phyloP scores from a whole-genome alignment of 257 asterid genomes.

The Cordia subcordata region DNA sequence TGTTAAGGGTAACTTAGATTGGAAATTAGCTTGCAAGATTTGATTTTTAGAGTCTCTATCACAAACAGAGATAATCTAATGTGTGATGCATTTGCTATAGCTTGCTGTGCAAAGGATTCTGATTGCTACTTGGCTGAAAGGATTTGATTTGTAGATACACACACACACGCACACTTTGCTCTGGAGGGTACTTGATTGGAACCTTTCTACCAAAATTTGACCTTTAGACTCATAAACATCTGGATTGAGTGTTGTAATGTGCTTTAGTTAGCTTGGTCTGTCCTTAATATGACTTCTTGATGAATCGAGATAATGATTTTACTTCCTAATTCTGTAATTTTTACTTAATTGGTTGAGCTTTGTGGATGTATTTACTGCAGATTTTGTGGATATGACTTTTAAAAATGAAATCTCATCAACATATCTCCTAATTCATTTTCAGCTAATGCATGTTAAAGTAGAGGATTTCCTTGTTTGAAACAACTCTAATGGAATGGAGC shows the following conservation, averaged over 20 bases:
- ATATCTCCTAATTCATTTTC: no score
- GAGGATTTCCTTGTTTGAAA: no score
- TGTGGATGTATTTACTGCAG: not conserved
- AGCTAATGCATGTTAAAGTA: no score
- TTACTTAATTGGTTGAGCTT: not conserved
- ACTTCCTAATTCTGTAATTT: conserved; percentile 11
- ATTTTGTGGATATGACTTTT: not conserved
- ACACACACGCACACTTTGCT: not conserved
- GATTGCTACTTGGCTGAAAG: not conserved
- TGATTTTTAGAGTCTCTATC: not conserved
- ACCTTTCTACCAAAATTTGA: not conserved
- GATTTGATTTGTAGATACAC: no score
- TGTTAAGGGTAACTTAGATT: not conserved
- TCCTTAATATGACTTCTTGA: no score
- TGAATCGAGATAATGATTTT: not conserved
- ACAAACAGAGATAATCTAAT: not conserved
- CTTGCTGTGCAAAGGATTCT: not conserved
- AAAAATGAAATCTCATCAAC: no score
- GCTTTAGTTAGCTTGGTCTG: not conserved
- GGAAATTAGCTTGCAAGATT: not conserved
- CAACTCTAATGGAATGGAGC: no score
- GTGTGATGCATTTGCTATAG: conserved; percentile 4
- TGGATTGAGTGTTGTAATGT: not conserved
- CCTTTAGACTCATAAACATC: not conserved
- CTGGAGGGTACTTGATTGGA: not conserved